Evolutionary conservation across 495 filamentous ascomycete genomes (phyloP), one percentile per base, ranked within the genome.

Genomic region (Aspergillus kassunensis): DNA sequence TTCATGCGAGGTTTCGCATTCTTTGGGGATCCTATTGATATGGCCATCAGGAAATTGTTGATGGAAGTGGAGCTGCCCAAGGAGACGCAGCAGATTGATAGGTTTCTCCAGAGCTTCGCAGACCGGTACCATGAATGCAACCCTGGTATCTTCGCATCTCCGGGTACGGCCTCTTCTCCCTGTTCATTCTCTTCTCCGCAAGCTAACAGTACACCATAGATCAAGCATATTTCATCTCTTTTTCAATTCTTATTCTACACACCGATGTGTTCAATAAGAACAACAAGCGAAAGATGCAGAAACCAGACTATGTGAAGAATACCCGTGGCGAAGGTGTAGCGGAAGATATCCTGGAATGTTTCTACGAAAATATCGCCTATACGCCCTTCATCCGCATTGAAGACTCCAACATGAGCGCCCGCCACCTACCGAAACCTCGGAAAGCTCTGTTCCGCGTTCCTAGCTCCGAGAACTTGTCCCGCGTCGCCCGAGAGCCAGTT

Each of bases 261-360:
- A 97, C 93, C 0, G 93, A 99, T 64, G 89, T 95, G 10, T 97
- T 97, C 81, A 99, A 99, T 76, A 96, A 92, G 67, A 97, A 97
- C 75, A 97, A 97, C 67, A 97, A 96, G 71, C 82, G 91, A 60
- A 99, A 97, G 69, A 99, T 99, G 93, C 91, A 96, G 64, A 95
- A 95, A 58, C 76, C 77, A 0, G 93, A 97, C 53, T 99, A 99
- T 66, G 79, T 96, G 46, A 97, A 95, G 68, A 97, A 97, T 65
- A 93, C 90, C 12, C 81, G 83, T 8, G 88, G 87, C 1, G 90
- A 96, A 63, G 90, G 90, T 12, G 87, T 97, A 19, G 86, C 87
- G 23, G 90, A 93, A 49, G 93, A 97, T 47, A 89, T 97, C 23
- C 76, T 97, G 6, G 90, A 88, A 63, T 97, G 91, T 64, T 93